Evolutionary conservation across 108 stramenopile genomes (phyloP), one percentile per base, ranked within the genome.

Genomic region (Nitzschia sp.): DNA sequence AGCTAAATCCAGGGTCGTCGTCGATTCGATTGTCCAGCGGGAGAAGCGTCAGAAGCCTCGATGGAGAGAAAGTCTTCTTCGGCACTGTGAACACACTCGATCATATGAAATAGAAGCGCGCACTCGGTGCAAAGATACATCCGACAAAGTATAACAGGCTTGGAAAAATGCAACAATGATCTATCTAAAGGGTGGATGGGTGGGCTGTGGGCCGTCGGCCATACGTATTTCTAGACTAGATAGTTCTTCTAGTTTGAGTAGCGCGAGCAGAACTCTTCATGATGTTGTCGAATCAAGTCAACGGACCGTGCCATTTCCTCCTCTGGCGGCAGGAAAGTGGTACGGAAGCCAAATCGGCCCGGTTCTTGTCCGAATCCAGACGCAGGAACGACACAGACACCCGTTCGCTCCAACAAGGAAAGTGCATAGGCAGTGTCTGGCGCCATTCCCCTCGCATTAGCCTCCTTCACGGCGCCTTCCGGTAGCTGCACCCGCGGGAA

Each of bases 371-470:
- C 94, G 81, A 99, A 99, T 0, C 98, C 98, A 34, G 89, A 92
- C 15, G 97, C 98, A 13, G 98, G 98, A 17, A 99, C 98, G 21
- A 96, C 92, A 45, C 96, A 92, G 42, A 99, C 82, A 45, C 98
- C 98, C 5, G 96, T 97, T 5, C 70, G 54, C 59, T 97, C 89
- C 74, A 98, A 75, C 54, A 99, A 68, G 27, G 82, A 79, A 3
- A 99, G 66, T 54, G 96, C 95, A 78, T 99, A 99, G 35, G 97
- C 63, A 9, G 95, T 95, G 69, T 99, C 98, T 9, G 97, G 95
- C 11, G 89, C 63, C 32, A 80, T 58, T 1, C 91, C 94, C 64
- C 60, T 28, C 25, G 76, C 59, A 58, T 65, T 47, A 19, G 97
- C 95, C 3, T 75, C 94, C 27, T 79, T 63, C 25, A 98, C 78